phyloP scores from a whole-genome alignment of 2,329 filamentous ascomycete genomes.

The Pseudocercospora cruenta region DNA sequence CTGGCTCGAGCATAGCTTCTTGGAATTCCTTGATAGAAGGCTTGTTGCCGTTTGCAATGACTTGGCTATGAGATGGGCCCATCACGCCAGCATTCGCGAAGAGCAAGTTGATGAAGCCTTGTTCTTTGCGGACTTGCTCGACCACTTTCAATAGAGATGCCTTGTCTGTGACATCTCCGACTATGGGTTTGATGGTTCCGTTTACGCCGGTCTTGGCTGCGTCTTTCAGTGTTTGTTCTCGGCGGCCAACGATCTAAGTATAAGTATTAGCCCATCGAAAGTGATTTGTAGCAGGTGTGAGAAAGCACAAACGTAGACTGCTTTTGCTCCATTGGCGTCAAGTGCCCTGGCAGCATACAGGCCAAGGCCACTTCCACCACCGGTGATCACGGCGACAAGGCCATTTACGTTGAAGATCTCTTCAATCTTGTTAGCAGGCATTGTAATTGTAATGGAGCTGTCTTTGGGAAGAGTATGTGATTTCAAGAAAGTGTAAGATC shows the following conservation, averaged over 20 bases:
- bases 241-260: conserved; percentile 51
- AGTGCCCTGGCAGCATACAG: conserved; percentile 49
- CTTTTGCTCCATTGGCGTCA: conserved; percentile 53
- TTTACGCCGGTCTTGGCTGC: conserved; percentile 45
- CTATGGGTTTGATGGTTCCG: conserved; percentile 48
- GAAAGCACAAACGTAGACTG: conserved; percentile 47
- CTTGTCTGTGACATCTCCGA: conserved; percentile 51
- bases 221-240: conserved; percentile 49
- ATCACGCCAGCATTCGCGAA: conserved; percentile 42
- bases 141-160: conserved; percentile 45
- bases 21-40: conserved; percentile 26
- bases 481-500: no score
- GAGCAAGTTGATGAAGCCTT: conserved; percentile 41
- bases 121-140: conserved; percentile 43
- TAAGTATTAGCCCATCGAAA: not conserved
- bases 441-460: not conserved
- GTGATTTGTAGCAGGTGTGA: not conserved
- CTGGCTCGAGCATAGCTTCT: conserved; percentile 27
- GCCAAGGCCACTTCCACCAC: conserved; percentile 57
- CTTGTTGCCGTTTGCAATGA: conserved; percentile 20
- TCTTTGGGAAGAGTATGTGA: not conserved
- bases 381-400: conserved; percentile 58
- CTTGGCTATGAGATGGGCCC: conserved; percentile 28
- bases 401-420: conserved; percentile 54
- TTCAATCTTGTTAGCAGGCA: conserved; percentile 26